Evolutionary conservation across 2,329 filamentous ascomycete genomes (phyloP), one percentile per base, ranked within the genome.

Genomic region (Eutypella sp.): DNA sequence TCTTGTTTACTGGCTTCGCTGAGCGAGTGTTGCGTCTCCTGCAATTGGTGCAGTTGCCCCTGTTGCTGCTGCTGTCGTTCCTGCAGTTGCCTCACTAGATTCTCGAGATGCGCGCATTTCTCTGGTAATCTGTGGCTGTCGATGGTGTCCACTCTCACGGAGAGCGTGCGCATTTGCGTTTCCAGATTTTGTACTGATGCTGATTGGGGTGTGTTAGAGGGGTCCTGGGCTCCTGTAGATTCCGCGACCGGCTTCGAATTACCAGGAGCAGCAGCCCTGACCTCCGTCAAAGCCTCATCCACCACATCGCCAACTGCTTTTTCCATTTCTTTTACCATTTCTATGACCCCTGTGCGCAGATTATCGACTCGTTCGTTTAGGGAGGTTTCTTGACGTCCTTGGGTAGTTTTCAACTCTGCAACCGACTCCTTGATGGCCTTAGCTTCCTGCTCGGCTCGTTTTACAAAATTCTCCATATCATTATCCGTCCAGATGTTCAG

Each of bases 281-380:
- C n/a, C n/a, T n/a, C n/a, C n/a, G n/a, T n/a, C n/a, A n/a, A n/a
- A n/a, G 47, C 15, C 3, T 37, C 46, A 24, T 57, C 53, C 5
- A 60, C 49, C 39, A 57, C 41, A 2, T 50, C 51, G 25, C 42
- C 49, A 36, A 49, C 46, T 1, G 42, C 24, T 8, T 57, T 40
- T 15, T 49, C 49, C 19, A 46, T 50, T 4, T 48, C 34, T 13
- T 47, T 45, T n/a, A 15, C 31, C 23, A 44, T 31, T 34, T 34
- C 15, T 16, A 1, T 1, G n/a, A 34, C 31, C 3, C 15, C n/a
- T n/a, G 31, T 16, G 1, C 7, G 18, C 6, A 34, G 15, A 16
- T 16, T 9, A 3, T 7, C 4, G 15, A 16, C 10, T 16, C 5
- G n/a, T 9, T 34, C 31, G 8, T 15, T 9, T 16, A 34, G n/a